Evolutionary conservation across 2,329 filamentous ascomycete genomes (phyloP).

Genomic region (Aspergillus sp.): DNA sequence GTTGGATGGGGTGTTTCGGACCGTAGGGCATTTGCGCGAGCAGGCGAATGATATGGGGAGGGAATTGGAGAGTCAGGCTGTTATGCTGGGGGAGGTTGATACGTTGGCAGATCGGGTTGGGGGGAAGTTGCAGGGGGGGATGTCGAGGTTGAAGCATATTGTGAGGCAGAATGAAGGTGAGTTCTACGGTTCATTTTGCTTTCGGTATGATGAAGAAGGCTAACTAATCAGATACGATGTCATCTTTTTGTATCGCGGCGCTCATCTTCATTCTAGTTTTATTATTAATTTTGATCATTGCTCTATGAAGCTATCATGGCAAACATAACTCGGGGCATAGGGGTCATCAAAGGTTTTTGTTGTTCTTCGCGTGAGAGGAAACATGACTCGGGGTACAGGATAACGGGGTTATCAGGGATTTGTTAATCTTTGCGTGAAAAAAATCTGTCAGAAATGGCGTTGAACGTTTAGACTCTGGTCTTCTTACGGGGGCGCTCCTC

Average conservation of each 20-base stretch:
- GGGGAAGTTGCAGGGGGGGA: constrained; percentile 73
- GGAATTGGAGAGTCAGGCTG: constrained; percentile 88
- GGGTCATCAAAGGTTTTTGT: not conserved
- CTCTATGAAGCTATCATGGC: constrained; percentile 44
- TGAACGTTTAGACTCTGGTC: constrained; percentile 26
- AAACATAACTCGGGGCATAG: constrained; percentile 6
- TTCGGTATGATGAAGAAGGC: not conserved
- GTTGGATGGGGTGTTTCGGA: constrained; percentile 85
- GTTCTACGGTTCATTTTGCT: constrained; percentile 17
- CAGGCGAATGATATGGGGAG: constrained; percentile 95
- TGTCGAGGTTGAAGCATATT: constrained; percentile 79
- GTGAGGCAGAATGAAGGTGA: constrained; percentile 85
- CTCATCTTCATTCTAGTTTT: constrained; percentile 85
- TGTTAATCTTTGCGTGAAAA: constrained; percentile 7
- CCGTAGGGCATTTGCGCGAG: constrained; percentile 79
- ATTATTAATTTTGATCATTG: constrained; percentile 68
- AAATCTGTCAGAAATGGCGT: constrained; percentile 4
- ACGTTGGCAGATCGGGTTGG: constrained; percentile 78
- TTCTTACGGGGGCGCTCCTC: constrained; percentile 38
- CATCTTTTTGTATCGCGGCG: constrained; percentile 83
- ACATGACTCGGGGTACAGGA: not conserved
- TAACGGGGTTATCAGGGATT: not conserved
- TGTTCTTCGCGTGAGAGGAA: not conserved
- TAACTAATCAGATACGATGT: constrained; percentile 49
- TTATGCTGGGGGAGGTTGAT: constrained; percentile 82